phyloP scores from a whole-genome alignment of 192 early-diverging fungal species.

The Chytriomyces sp. region DNA sequence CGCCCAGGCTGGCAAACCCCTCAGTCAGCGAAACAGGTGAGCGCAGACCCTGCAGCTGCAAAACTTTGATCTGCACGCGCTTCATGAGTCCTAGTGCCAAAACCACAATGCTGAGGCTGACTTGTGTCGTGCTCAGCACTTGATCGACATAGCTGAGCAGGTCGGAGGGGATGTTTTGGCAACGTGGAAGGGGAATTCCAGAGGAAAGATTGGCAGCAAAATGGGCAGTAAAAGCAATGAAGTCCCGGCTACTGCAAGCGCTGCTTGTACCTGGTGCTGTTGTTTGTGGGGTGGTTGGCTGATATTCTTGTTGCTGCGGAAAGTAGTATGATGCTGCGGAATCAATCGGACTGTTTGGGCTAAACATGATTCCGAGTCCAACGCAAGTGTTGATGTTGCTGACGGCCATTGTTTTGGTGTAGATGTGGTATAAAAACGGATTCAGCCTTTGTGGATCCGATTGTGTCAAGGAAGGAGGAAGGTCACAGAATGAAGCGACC shows the following conservation, averaged over 20 bases:
- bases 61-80: background rate
- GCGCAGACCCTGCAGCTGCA: background rate
- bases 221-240: constrained; percentile 7
- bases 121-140: constrained; percentile 11
- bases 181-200: background rate
- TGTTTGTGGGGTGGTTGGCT: background rate
- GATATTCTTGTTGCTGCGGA: background rate
- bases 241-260: background rate
- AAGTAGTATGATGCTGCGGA: background rate
- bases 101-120: constrained; percentile 6
- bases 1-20: background rate
- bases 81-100: constrained; percentile 1
- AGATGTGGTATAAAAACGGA: background rate
- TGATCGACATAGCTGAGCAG: background rate
- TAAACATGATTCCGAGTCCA: constrained; percentile 6
- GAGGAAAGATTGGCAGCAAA: background rate
- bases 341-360: background rate
- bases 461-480: background rate
- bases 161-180: background rate
- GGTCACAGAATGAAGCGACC: background rate
- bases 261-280: background rate
- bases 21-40: background rate
- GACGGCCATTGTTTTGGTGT: too few species aligned
- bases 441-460: background rate
- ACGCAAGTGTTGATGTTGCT: background rate